phyloP scores from a whole-genome alignment of 108 stramenopile genomes.

The Skeletonema costatum region DNA sequence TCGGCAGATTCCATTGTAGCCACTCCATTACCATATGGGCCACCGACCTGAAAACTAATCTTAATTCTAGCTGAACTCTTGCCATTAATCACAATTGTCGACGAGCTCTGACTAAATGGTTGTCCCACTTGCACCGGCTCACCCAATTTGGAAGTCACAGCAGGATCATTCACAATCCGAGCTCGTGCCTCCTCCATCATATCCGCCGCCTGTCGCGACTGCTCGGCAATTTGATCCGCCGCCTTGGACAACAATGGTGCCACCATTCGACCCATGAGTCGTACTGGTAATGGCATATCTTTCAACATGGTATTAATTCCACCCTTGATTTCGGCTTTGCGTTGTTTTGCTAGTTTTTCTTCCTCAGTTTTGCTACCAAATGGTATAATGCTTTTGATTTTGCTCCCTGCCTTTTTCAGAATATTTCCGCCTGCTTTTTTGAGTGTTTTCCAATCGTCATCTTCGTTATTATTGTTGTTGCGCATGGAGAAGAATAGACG shows the following conservation, averaged over 20 bases:
- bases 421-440: conserved; percentile 39
- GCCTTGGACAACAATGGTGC: conserved; percentile 58
- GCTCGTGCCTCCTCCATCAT: conserved; percentile 65
- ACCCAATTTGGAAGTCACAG: conserved; percentile 46
- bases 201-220: conserved; percentile 56
- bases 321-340: conserved; percentile 54
- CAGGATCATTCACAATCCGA: conserved; percentile 53
- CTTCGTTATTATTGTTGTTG: conserved; percentile 11
- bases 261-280: conserved; percentile 67
- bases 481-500: conserved; percentile 33
- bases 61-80: conserved; percentile 51
- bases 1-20: conserved; percentile 54
- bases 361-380: conserved; percentile 47
- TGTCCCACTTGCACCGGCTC: conserved; percentile 63
- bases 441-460: conserved; percentile 42
- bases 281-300: conserved; percentile 74
- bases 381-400: conserved; percentile 39
- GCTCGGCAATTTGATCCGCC: conserved; percentile 67
- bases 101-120: conserved; percentile 71
- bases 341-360: conserved; percentile 58
- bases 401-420: conserved; percentile 37
- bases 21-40: conserved; percentile 49
- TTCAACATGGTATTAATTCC: conserved; percentile 58
- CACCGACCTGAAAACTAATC: conserved; percentile 61
- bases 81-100: conserved; percentile 65